Percentiles rank a stretch among this genome's conserved stretches.
These are phyloP conservation scores for Chalciporus sphaerocephalus DNA, from an alignment of 768 basidiomycete genomes.

Conservation along the genomic window DNA sequence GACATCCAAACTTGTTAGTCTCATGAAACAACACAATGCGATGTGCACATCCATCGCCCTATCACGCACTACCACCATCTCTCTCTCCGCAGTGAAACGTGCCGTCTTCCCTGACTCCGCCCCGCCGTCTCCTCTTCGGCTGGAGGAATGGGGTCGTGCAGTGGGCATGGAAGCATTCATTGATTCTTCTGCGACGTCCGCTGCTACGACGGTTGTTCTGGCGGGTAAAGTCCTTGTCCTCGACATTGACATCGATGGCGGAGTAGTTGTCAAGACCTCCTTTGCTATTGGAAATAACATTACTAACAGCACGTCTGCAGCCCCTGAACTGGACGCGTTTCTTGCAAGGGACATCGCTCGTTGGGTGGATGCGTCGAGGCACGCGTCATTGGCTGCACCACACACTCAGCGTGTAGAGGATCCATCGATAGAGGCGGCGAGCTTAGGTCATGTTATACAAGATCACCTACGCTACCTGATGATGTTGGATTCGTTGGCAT, in stretches of 20 bases:
- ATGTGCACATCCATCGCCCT: slow-evolving; percentile 26
- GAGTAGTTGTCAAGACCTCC: slow-evolving; percentile 62
- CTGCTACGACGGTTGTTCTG: slow-evolving; percentile 51
- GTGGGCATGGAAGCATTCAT: slow-evolving; percentile 75
- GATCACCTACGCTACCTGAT: slow-evolving; percentile 66
- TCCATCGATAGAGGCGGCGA: slow-evolving; percentile 46
- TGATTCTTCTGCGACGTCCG: slow-evolving; percentile 46
- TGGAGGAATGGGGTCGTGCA: slow-evolving; percentile 58
- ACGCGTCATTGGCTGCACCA: slow-evolving; percentile 17
- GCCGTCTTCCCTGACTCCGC: slow-evolving; percentile 28
- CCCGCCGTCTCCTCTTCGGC: slow-evolving; percentile 32
- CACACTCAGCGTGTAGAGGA: slow-evolving; percentile 42
- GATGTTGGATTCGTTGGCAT: slow-evolving; percentile 64
- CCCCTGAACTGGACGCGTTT: slow-evolving; percentile 53
- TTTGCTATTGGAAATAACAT: slow-evolving; percentile 55
- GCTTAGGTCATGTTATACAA: slow-evolving; percentile 44
- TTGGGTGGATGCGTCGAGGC: slow-evolving; percentile 49
- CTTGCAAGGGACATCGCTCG: slow-evolving; percentile 50
- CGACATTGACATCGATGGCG: slow-evolving; percentile 59
- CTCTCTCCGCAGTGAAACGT: slow-evolving; percentile 19
- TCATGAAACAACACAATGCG: slow-evolving; percentile 62
- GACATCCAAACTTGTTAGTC: slow-evolving; percentile 64
- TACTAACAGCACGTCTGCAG: slow-evolving; percentile 42
- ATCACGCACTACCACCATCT: slow-evolving; percentile 20
- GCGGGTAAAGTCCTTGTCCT: slow-evolving; percentile 80